Evolutionary conservation across 2,329 filamentous ascomycete genomes (phyloP), one percentile per base, ranked within the genome.

Genomic region (Colletotrichum zoysiae): DNA sequence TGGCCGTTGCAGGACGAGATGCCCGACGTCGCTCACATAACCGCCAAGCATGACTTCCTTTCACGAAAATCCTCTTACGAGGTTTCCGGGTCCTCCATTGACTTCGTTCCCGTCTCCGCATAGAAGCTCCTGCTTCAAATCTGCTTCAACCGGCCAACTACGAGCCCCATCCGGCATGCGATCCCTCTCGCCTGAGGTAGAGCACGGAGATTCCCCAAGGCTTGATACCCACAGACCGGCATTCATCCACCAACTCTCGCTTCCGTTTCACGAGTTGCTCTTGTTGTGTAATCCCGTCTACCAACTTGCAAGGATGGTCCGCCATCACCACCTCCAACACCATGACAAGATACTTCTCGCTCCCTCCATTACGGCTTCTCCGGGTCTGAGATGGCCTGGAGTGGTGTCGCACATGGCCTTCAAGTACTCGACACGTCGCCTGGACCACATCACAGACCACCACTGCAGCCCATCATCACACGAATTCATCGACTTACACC

Each of bases 181-280:
- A n/a, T 60, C 26, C 46, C 30, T 56, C 70, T 11, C 26, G 53
- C 65, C 59, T 71, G 65, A 48, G 53, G 40, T 63, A 56, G 44
- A 60, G 70, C 70, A 70, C 70, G 30, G 70, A 70, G 60, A 68
- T 60, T 55, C 35, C 40, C 7, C 59, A 59, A 60, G 59, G 70
- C 66, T 64, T 72, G 65, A 70, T 30, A 23, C 65, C 58, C 70
- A 70, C 70, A 42, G 70, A 53, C 70, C 59, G 33, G 44, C 46
- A 38, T 59, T 69, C 53, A 55, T 65, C 42, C 18, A 72, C 70
- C 65, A 72, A 72, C 65, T 72, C 48, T 72, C 60, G n/a, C 16
- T 55, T 40, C 23, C 30, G 70, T 72, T 72, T 72, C 70, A 70
- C 60, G 46, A 59, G 69, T 61, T 72, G 53, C 40, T 55, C 30